Evolutionary conservation across 768 basidiomycete species (phyloP).

Genomic region (Russula virescens): DNA sequence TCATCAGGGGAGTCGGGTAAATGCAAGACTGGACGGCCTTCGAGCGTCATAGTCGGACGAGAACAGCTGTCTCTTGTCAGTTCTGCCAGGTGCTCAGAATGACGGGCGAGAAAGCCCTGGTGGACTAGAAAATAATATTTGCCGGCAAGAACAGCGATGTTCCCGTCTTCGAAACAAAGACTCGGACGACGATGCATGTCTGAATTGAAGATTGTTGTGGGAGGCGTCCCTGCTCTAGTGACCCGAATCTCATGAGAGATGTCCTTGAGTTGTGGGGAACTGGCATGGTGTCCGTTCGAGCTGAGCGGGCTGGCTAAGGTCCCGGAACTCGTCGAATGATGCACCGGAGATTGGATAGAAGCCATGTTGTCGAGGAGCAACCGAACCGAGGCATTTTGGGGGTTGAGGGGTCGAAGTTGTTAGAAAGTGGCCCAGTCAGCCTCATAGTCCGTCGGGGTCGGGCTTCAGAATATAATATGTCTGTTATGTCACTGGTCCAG

Average conservation of each 20-base stretch:
- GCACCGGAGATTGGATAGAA: constrained; percentile 7
- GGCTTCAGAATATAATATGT: background rate
- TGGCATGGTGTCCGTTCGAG: constrained; percentile 21
- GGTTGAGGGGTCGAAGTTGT: background rate
- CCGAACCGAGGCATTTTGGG: background rate
- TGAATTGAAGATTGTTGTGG: constrained; percentile 21
- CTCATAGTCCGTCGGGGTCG: background rate
- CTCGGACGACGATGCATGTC: constrained; percentile 38
- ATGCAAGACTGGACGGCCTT: constrained; percentile 51
- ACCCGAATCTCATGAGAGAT: constrained; percentile 2
- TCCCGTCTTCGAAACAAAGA: constrained; percentile 64
- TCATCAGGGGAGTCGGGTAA: constrained; percentile 54
- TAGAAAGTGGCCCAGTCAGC: constrained; percentile 18
- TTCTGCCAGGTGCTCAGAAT: constrained; percentile 48
- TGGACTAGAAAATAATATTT: constrained; percentile 64
- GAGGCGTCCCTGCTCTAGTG: background rate
- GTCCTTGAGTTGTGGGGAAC: constrained; percentile 2
- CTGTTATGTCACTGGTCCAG: constrained; percentile 6
- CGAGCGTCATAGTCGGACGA: constrained; percentile 34
- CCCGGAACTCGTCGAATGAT: constrained; percentile 1
- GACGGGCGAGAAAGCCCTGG: constrained; percentile 55
- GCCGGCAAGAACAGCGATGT: constrained; percentile 55
- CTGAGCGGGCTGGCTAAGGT: constrained; percentile 16
- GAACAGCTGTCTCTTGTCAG: constrained; percentile 33
- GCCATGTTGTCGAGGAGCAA: background rate